Percentiles rank a stretch among this genome's conserved stretches.
phyloP scores from a whole-genome alignment of 495 filamentous ascomycete species.

The Collariella sp. region DNA sequence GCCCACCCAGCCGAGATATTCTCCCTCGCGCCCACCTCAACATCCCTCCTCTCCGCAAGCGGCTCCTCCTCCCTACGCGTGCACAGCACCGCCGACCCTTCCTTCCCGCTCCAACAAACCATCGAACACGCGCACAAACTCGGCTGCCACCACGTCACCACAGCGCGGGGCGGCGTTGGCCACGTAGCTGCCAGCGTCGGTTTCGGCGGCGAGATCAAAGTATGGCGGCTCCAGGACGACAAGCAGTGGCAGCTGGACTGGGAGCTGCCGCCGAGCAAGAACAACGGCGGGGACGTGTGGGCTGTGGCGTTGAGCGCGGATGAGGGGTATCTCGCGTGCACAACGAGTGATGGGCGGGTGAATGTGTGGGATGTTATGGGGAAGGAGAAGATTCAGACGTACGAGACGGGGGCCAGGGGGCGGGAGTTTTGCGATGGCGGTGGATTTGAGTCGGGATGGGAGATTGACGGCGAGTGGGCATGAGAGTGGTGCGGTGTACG shows the following conservation, averaged over 20 bases:
- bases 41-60: constrained; percentile 67
- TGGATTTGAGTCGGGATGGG: constrained; percentile 72
- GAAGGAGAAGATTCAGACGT: constrained; percentile 52
- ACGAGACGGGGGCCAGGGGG: constrained; percentile 69
- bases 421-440: constrained; percentile 67
- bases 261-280: constrained; percentile 28
- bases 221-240: constrained; percentile 51
- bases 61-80: constrained; percentile 73
- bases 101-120: constrained; percentile 68
- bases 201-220: constrained; percentile 75
- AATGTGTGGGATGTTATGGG: constrained; percentile 72
- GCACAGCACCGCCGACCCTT: constrained; percentile 57
- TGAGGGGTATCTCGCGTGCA: constrained; percentile 72
- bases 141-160: constrained; percentile 80
- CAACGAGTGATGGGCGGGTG: constrained; percentile 73
- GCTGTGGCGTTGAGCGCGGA: constrained; percentile 75
- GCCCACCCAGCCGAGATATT: constrained; percentile 88
- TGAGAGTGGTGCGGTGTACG: constrained; percentile 85
- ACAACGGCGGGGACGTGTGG: constrained; percentile 64
- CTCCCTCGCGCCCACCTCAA: constrained; percentile 71
- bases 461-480: constrained; percentile 84
- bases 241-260: constrained; percentile 43
- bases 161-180: constrained; percentile 51
- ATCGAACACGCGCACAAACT: constrained; percentile 68
- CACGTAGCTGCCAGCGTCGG: constrained; percentile 68